These are phyloP conservation scores for Mortierella sp. DNA, from an alignment of 371 early-diverging fungal species.

Conservation along the genomic window DNA sequence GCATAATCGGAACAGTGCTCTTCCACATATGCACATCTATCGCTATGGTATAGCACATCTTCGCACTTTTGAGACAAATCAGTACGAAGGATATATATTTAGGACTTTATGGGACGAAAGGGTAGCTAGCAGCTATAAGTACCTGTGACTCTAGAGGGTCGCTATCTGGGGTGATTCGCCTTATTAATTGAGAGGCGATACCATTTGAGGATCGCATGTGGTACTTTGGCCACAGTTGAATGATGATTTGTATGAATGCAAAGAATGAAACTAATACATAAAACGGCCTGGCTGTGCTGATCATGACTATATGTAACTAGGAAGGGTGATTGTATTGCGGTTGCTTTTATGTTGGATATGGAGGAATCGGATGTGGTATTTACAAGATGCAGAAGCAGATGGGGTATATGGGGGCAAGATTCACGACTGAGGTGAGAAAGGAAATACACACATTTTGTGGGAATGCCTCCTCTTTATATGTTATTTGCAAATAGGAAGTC, in stretches of 20 bases:
- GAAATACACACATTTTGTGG: too few species aligned
- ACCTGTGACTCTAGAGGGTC: constrained; percentile 9
- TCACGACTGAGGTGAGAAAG: too few species aligned
- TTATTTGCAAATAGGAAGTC: not conserved
- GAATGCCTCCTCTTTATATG: not conserved
- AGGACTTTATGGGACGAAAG: not conserved
- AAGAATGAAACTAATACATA: constrained; percentile 28
- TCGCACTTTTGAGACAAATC: constrained; percentile 59
- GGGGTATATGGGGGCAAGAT: too few species aligned
- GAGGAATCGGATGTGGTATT: not conserved
- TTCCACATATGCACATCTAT: constrained; percentile 67
- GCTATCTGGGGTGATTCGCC: constrained; percentile 11
- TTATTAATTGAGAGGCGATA: constrained; percentile 13
- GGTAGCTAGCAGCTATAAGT: not conserved
- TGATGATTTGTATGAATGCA: constrained; percentile 29
- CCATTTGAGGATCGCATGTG: not conserved
- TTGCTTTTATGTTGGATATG: not conserved
- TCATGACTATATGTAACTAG: constrained; percentile 8
- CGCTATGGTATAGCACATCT: constrained; percentile 60
- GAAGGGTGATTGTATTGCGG: not conserved
- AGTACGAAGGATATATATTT: too few species aligned
- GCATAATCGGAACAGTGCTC: constrained; percentile 62
- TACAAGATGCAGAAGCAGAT: not conserved
- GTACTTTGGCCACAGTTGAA: constrained; percentile 20
- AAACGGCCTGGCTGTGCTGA: constrained; percentile 20